Evolutionary conservation across 192 early-diverging fungal genomes (phyloP).

Genomic region (Coemansia sp.): DNA sequence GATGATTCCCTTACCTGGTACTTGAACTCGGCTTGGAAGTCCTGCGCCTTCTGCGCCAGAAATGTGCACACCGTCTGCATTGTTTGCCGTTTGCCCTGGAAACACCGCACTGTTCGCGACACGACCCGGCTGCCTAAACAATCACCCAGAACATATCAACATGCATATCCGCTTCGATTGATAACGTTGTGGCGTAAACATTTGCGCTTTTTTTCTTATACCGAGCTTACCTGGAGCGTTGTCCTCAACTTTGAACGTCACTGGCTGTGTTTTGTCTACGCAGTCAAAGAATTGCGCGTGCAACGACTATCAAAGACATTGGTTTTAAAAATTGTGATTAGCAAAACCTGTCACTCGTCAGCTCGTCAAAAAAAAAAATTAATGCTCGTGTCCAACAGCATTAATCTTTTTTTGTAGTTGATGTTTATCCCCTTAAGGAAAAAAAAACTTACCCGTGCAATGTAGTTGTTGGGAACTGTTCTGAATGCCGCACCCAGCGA

Average conservation of each 20-base stretch:
- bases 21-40: background rate
- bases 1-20: slow-evolving; percentile 12
- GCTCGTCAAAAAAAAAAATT: no score
- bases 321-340: no score
- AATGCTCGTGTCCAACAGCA: no score
- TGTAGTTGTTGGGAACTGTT: slow-evolving; percentile 9
- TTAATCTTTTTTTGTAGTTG: no score
- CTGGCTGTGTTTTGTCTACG: slow-evolving; percentile 2
- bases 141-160: background rate
- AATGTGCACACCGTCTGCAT: slow-evolving; percentile 32
- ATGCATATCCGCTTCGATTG: slow-evolving; percentile 1
- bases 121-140: slow-evolving; percentile 4
- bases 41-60: background rate
- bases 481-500: slow-evolving; percentile 21
- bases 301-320: slow-evolving; percentile 8
- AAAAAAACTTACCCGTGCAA: slow-evolving; percentile 25
- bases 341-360: no score
- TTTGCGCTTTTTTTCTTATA: no score
- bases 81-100: slow-evolving; percentile 9
- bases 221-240: background rate
- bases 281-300: slow-evolving; percentile 23
- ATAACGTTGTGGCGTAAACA: background rate
- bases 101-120: slow-evolving; percentile 11
- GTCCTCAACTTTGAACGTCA: slow-evolving; percentile 6
- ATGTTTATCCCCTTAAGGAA: no score